Evolutionary conservation across 1,284 basidiomycete genomes (phyloP).

Genomic region (Vanrija sp.): DNA sequence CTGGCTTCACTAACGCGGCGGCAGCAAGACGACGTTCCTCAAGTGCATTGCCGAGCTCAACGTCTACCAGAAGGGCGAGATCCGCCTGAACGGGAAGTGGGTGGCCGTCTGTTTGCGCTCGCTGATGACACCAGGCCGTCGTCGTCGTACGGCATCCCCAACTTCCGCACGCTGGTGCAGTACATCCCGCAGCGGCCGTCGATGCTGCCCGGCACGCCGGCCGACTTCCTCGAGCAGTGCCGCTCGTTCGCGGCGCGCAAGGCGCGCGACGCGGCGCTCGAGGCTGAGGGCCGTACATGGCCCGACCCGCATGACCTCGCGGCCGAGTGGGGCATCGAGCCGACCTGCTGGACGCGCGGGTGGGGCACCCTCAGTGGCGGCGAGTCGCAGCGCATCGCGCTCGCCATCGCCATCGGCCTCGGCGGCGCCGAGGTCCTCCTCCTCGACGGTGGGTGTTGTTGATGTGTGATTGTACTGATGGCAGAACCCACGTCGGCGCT

Average conservation of each 20-base stretch:
- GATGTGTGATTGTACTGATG: constrained; percentile 3
- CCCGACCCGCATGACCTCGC: constrained; percentile 59
- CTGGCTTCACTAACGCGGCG: background rate
- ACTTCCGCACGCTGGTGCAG: constrained; percentile 68
- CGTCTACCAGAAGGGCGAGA: constrained; percentile 61
- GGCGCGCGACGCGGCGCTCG: constrained; percentile 14
- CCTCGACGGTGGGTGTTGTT: constrained; percentile 64
- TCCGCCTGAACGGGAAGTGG: constrained; percentile 64
- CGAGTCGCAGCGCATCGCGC: constrained; percentile 72
- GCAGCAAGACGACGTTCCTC: constrained; percentile 70
- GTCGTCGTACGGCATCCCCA: constrained; percentile 60
- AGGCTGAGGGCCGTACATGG: constrained; percentile 7
- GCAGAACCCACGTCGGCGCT: constrained; percentile 82
- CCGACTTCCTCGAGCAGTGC: constrained; percentile 63
- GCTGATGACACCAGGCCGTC: constrained; percentile 1
- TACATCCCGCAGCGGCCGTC: constrained; percentile 83
- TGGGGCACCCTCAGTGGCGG: constrained; percentile 78
- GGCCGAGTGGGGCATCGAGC: constrained; percentile 63
- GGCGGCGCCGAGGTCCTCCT: constrained; percentile 73
- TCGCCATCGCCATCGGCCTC: constrained; percentile 68
- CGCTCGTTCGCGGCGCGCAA: constrained; percentile 58
- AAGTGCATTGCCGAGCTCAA: constrained; percentile 77
- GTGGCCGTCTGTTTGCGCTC: constrained; percentile 19
- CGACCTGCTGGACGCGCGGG: constrained; percentile 66
- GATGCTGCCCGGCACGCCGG: constrained; percentile 71